phyloP scores from a whole-genome alignment of 2,329 filamentous ascomycete genomes.

The Aspergillus sp. region DNA sequence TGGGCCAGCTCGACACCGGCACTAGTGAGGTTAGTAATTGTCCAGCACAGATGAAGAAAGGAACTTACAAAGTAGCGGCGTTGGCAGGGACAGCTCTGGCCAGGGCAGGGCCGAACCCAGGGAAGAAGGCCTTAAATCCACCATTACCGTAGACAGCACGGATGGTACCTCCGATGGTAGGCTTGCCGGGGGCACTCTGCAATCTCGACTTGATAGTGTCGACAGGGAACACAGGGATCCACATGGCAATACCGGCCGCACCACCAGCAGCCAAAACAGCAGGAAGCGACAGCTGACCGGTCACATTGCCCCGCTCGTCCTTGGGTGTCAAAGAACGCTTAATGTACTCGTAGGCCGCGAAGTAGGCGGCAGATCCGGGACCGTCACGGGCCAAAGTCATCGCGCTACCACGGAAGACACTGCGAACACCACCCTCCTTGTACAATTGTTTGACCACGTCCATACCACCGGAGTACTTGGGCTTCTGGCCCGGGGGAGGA shows the following conservation, averaged over 20 bases:
- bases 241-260: constrained; percentile 93
- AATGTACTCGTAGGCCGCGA: constrained; percentile 93
- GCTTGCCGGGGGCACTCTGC: constrained; percentile 83
- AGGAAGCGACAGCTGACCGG: constrained; percentile 71
- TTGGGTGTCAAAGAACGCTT: constrained; percentile 82
- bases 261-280: constrained; percentile 85
- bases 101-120: constrained; percentile 87
- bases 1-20: constrained; percentile 48
- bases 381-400: constrained; percentile 94
- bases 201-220: constrained; percentile 94
- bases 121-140: constrained; percentile 91
- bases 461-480: constrained; percentile 77
- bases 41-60: neutral
- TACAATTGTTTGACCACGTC: constrained; percentile 95
- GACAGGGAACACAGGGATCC: constrained; percentile 96
- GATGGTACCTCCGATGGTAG: constrained; percentile 75
- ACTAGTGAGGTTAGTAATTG: constrained; percentile 20
- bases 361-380: constrained; percentile 90
- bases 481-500: constrained; percentile 83
- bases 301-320: constrained; percentile 68
- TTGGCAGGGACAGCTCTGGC: constrained; percentile 93
- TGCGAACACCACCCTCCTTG: constrained; percentile 80
- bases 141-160: constrained; percentile 76
- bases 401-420: constrained; percentile 83
- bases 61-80: constrained; percentile 74